Base-by-base conservation (phyloP, 805 yeast genomes). In the Metschnikowia kunwiensis region DNA sequence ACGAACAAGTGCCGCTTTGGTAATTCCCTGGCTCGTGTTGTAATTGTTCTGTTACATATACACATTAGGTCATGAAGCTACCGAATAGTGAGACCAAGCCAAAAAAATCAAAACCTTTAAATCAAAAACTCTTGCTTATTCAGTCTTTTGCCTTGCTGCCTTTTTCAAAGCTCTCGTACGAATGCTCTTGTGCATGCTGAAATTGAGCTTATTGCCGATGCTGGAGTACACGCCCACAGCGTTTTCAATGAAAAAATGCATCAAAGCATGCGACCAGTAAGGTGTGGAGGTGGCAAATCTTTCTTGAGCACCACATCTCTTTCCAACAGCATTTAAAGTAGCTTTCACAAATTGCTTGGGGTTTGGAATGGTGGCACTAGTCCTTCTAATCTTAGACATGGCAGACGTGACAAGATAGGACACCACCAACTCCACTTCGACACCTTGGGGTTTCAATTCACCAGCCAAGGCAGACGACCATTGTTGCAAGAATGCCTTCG, bases 381-480 rank as follows among this genome's bases (percentile, higher is more conserved):
- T 57, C 54, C 82, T 79, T 63, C 81, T 82, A 54, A 93, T 78
- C 71, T 93, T 93, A 29, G 97, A 89, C 97, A 93, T 88, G 44
- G 95, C 85, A 22, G 96, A 84, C 5, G 96, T 83, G 26, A 93
- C 97, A 51, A 93, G 71, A 62, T 93, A 93, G 7, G 96, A 86
- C 29, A 89, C 60, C 20, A 85, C 80, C 27, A 87, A 67, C 63
- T 91, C 88, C 39, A 87, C 97, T 55, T 93, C 98, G 46, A 93
- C 74, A 15, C 80, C 77, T 35, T 74, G 59, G 0, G 75, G 61
- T 35, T 71, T 66, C 53, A 93, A 72, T 63, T 93, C 98, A 23
- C 89, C 88, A 12, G 96, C 84, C 49, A 93, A 71, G 1, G 96
- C 88, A 34, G 76, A 68, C 32, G 93, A 85, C 97, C 98, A 93